phyloP scores from a whole-genome alignment of 164 flowering plant genomes.

The Piper longum region DNA sequence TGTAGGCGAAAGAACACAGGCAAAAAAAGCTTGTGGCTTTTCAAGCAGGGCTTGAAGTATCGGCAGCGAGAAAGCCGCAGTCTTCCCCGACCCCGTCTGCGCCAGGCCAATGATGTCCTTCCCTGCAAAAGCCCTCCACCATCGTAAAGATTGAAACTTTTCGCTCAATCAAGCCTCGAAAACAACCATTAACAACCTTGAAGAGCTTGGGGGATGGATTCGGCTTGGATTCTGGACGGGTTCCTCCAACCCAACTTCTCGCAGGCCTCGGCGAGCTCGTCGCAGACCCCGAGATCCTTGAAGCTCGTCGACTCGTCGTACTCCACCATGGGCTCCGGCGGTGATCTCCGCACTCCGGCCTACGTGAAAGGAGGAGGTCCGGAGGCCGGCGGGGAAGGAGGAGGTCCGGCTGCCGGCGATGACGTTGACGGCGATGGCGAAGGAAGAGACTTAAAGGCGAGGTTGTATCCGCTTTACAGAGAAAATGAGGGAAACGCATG shows the following conservation, averaged over 20 bases:
- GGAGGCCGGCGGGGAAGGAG: too few species aligned
- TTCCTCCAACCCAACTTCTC: constrained; percentile 53
- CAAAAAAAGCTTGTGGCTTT: constrained; percentile 47
- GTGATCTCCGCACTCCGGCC: too few species aligned
- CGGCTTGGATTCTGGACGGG: constrained; percentile 64
- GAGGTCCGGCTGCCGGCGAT: too few species aligned
- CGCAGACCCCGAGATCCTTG: constrained; percentile 51
- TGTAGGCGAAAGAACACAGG: constrained; percentile 79
- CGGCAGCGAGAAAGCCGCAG: constrained; percentile 93
- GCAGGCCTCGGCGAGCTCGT: constrained; percentile 60
- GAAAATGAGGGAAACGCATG: too few species aligned
- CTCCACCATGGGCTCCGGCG: too few species aligned
- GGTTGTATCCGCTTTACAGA: too few species aligned
- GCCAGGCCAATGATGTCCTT: constrained; percentile 80
- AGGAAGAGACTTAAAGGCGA: neutral
- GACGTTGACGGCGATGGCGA: too few species aligned
- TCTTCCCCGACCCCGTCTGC: constrained; percentile 94
- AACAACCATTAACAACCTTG: constrained; percentile 25
- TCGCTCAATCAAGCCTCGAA: neutral
- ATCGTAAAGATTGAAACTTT: neutral
- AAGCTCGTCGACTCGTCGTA: constrained; percentile 12
- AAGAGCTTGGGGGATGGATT: constrained; percentile 70
- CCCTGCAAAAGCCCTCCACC: constrained; percentile 17
- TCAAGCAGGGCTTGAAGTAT: constrained; percentile 62
- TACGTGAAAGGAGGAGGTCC: too few species aligned